These are phyloP conservation scores for Candida krabiensis DNA, from an alignment of 805 yeast species.

Conservation along the genomic window DNA sequence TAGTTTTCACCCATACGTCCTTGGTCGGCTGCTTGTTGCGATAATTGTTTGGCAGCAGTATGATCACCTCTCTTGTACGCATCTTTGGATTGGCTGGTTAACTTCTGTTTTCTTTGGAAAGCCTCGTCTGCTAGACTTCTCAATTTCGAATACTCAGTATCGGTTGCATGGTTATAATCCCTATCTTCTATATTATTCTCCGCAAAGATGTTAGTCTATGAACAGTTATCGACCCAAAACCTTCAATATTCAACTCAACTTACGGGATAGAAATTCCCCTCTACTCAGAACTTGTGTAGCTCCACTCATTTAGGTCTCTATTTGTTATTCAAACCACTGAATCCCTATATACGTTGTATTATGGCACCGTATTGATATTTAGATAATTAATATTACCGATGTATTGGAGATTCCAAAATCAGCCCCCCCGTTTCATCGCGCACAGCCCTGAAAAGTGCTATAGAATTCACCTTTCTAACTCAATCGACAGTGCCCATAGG, in stretches of 20 bases:
- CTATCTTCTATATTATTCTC: slow-evolving; percentile 13
- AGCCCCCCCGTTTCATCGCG: no score
- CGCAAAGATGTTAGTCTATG: neutral
- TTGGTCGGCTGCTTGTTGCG: slow-evolving; percentile 65
- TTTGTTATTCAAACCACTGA: no score
- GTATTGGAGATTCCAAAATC: no score
- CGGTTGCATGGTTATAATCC: slow-evolving; percentile 76
- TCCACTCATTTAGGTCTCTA: slow-evolving; percentile 29
- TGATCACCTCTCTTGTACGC: slow-evolving; percentile 80
- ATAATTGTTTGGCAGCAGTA: slow-evolving; percentile 66
- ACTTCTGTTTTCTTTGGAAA: slow-evolving; percentile 51
- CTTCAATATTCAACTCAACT: no score
- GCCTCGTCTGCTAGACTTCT: slow-evolving; percentile 71
- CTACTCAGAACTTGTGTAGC: slow-evolving; percentile 23
- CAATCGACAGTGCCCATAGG: no score
- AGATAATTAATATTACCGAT: no score
- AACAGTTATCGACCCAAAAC: no score
- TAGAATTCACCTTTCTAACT: no score
- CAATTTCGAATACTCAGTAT: slow-evolving; percentile 58
- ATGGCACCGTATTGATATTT: no score
- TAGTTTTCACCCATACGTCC: slow-evolving; percentile 60
- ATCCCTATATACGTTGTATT: no score
- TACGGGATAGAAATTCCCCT: slow-evolving; percentile 27
- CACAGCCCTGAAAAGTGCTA: no score
- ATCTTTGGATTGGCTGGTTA: slow-evolving; percentile 66